Percentiles rank a stretch among this genome's conserved stretches.
Conservation (phyloP, 129 eudicot genomes). For the Heracleum sosnowskyi region DNA sequence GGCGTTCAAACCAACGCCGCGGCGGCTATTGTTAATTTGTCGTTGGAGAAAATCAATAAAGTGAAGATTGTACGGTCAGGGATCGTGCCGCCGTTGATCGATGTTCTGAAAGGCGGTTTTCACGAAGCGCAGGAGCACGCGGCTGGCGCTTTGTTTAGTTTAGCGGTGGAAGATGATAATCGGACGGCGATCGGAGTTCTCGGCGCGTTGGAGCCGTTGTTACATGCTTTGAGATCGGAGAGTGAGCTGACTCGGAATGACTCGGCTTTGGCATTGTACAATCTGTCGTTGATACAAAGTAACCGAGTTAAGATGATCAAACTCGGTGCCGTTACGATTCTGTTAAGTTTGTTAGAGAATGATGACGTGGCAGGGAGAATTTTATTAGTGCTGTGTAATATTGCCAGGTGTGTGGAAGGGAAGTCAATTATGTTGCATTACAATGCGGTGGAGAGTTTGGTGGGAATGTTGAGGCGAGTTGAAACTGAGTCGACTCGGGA, state of each 20-base stretch:
- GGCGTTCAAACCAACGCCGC: conserved; percentile 66
- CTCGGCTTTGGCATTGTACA: conserved; percentile 73
- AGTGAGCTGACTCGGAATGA: conserved; percentile 71
- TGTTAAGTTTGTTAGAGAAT: conserved; percentile 37
- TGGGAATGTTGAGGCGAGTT: background rate
- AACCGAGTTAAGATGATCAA: conserved; percentile 66
- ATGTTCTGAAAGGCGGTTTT: conserved; percentile 55
- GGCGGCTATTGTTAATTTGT: conserved; percentile 73
- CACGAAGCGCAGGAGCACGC: conserved; percentile 75
- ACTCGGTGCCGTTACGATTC: conserved; percentile 51
- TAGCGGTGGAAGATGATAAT: conserved; percentile 67
- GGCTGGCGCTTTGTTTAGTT: conserved; percentile 79
- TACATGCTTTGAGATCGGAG: conserved; percentile 61
- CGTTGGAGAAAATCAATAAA: conserved; percentile 63
- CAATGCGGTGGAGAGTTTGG: background rate
- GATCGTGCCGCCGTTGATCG: conserved; percentile 55
- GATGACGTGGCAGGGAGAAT: background rate
- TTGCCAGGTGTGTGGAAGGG: background rate
- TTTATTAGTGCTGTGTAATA: background rate
- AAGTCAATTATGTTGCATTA: background rate
- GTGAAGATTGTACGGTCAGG: conserved; percentile 78
- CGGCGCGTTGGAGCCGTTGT: conserved; percentile 80
- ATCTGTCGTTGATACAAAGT: conserved; percentile 52
- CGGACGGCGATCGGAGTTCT: conserved; percentile 83
- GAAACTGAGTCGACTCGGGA: conserved; percentile 4